phyloP scores from a whole-genome alignment of 768 basidiomycete genomes.

The Suillus alpinus region DNA sequence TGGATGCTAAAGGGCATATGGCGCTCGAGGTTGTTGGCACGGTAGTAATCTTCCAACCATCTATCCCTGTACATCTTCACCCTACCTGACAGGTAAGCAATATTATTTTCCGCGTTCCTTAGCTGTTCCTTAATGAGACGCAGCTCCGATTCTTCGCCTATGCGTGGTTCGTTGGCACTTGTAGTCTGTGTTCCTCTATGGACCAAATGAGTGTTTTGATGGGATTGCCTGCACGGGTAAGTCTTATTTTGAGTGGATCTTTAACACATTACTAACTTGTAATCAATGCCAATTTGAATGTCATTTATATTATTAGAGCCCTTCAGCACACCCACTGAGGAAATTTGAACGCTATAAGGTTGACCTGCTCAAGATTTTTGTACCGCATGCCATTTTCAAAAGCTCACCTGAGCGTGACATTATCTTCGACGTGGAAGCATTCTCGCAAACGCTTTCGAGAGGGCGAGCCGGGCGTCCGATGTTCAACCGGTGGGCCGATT shows the following conservation, averaged over 20 bases:
- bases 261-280: not conserved
- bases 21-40: not conserved
- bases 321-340: not conserved
- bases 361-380: not conserved
- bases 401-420: not conserved
- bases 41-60: not conserved
- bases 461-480: not conserved
- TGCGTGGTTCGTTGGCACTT: not conserved
- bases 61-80: not conserved
- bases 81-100: not conserved
- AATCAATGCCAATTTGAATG: not conserved
- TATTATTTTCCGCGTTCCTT: not conserved
- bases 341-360: not conserved
- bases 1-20: not conserved
- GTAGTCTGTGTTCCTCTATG: not conserved
- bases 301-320: not conserved
- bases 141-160: not conserved
- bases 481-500: too few species aligned
- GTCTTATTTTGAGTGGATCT: not conserved
- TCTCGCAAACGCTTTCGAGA: not conserved
- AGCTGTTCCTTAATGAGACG: not conserved
- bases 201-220: not conserved
- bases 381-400: not conserved
- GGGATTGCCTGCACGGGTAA: too few species aligned
- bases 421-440: not conserved